phyloP scores from a whole-genome alignment of 2,329 filamentous ascomycete genomes.

The Polychaeton citri region DNA sequence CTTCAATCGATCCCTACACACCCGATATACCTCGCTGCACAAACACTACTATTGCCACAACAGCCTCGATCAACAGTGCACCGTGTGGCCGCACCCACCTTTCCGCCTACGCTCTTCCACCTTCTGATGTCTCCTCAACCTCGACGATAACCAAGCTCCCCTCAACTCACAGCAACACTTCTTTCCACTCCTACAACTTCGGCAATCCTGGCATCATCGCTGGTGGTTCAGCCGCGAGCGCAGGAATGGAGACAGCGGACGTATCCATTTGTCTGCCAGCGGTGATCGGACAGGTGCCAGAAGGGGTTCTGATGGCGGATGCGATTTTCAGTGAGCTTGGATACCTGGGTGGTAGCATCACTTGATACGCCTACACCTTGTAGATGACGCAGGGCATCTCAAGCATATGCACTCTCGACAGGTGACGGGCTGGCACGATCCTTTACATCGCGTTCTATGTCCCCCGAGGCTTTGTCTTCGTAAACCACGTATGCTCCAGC shows the following conservation, averaged over 20 bases:
- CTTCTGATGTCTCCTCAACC: neutral
- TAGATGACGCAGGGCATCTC: too few species aligned
- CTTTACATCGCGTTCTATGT: too few species aligned
- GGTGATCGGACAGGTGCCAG: slow-evolving; percentile 1
- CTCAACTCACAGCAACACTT: neutral
- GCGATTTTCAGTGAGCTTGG: slow-evolving; percentile 19
- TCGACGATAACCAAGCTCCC: neutral
- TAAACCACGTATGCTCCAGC: too few species aligned
- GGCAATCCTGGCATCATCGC: slow-evolving; percentile 1
- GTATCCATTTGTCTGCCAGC: slow-evolving; percentile 1
- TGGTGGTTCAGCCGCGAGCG: neutral
- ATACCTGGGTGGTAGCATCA: slow-evolving; percentile 15
- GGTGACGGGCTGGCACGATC: too few species aligned
- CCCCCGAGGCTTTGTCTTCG: too few species aligned
- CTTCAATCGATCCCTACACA: too few species aligned
- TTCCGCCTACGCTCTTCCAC: neutral
- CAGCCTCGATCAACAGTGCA: too few species aligned
- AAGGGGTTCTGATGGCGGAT: slow-evolving; percentile 11
- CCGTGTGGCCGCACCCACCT: neutral
- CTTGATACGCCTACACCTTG: too few species aligned
- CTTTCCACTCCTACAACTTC: neutral
- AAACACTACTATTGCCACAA: too few species aligned
- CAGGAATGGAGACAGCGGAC: neutral
- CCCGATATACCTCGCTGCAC: too few species aligned
- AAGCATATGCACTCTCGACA: too few species aligned